Base-by-base conservation (phyloP, 352 stramenopile genomes). In the Globisporangium nagaii region DNA sequence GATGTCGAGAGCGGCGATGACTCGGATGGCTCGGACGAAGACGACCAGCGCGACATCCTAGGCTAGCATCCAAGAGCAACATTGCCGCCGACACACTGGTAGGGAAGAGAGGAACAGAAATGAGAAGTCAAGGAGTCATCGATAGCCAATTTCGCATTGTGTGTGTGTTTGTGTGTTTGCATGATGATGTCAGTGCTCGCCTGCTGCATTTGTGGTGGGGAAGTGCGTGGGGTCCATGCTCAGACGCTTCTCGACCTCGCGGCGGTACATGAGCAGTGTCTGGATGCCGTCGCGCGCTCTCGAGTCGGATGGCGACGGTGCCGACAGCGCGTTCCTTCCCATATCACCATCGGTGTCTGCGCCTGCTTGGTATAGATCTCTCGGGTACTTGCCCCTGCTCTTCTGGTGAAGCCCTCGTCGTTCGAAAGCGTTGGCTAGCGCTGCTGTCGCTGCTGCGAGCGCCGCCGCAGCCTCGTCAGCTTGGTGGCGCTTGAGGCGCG, bases 181-280 rank as follows among this genome's bases (percentile, higher is more conserved):
- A n/a, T n/a, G n/a, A n/a, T n/a, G n/a, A n/a, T n/a, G n/a, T n/a
- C n/a, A 31, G 17, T 49, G 17, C 19, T 42, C 17, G 7, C 42
- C 17, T 35, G 19, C 10, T 42, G 17, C 27, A 44, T n/a, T n/a
- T n/a, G n/a, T n/a, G 24, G 0, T n/a, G 31, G 25, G 24, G 20
- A 64, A 56, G 19, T 73, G 68, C 12, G 66, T 48, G 5, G 68
- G 53, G 37, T 75, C 65, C 8, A 50, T 46, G 40, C 65, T 64
- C 9, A 80, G 62, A 42, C 73, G 71, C 45, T 81, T 85, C 42
- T 82, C 75, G 25, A 88, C 75, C 53, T 88, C 78, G 42, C 67
- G 68, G 34, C 78, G 67, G 39, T 86, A 88, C 53, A 81, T 79
- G 19, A 88, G 57, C 45, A 88, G 46, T 34, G 67, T 69, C 40